Conservation (phyloP, 345 rosid species). For the Salix arbutifolia region DNA sequence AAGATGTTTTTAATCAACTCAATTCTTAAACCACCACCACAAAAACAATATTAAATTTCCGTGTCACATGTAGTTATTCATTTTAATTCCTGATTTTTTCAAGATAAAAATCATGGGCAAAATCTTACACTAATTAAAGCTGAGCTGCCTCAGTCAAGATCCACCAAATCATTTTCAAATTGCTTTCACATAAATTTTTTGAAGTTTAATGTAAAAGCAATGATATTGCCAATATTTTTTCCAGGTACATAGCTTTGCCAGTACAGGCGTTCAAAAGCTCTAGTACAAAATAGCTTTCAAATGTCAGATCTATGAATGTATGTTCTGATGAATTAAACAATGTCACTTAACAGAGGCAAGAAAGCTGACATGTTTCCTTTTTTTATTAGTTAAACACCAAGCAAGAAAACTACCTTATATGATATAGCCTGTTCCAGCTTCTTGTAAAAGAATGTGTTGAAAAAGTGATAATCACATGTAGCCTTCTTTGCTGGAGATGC, state of each 20-base stretch:
- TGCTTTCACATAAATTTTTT: background rate
- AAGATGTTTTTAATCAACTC: no score
- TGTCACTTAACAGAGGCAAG: background rate
- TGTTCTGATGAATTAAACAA: conserved; percentile 5
- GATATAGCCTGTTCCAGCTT: conserved; percentile 77
- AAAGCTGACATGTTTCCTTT: background rate
- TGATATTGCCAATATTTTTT: background rate
- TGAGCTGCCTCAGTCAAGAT: background rate
- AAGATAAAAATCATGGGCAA: background rate
- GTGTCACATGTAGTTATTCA: background rate
- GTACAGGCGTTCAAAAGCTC: background rate
- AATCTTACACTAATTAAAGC: conserved; percentile 1
- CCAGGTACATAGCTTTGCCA: background rate
- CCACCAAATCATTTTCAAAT: background rate
- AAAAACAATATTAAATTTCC: no score
- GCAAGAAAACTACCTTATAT: conserved; percentile 47
- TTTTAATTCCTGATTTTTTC: background rate
- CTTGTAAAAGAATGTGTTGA: conserved; percentile 80
- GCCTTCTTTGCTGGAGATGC: conserved; percentile 42
- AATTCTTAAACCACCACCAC: no score
- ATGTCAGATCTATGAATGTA: background rate
- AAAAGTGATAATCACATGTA: conserved; percentile 56
- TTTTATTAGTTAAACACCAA: background rate
- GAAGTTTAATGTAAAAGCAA: background rate
- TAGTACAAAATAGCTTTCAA: background rate